Evolutionary conservation across 768 basidiomycete genomes (phyloP).

Genomic region (Trametes coccinea): DNA sequence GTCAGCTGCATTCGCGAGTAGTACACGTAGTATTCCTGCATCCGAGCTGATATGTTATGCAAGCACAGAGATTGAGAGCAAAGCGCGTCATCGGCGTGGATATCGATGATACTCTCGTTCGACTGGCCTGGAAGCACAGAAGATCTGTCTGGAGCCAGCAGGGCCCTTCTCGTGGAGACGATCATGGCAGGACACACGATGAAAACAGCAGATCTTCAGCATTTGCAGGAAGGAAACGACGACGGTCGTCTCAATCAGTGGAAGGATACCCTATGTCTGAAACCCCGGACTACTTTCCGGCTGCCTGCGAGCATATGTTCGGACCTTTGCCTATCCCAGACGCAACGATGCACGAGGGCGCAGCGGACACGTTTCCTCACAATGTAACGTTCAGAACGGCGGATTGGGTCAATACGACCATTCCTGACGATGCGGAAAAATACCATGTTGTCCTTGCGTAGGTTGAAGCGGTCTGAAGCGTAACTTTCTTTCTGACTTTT

Average conservation of each 20-base stretch:
- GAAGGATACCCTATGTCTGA: slow-evolving; percentile 7
- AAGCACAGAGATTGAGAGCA: slow-evolving; percentile 68
- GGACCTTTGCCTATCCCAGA: slow-evolving; percentile 73
- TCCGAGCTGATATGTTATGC: slow-evolving; percentile 9
- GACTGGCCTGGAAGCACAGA: slow-evolving; percentile 72
- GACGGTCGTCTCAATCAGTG: slow-evolving; percentile 12
- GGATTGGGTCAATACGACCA: slow-evolving; percentile 67
- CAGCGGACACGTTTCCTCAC: slow-evolving; percentile 61
- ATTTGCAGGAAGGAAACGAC: slow-evolving; percentile 15
- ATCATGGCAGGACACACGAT: no score
- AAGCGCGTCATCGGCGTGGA: slow-evolving; percentile 79
- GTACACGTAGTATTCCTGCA: neutral
- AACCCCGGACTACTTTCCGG: slow-evolving; percentile 64
- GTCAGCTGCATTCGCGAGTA: neutral
- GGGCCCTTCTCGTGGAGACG: slow-evolving; percentile 35
- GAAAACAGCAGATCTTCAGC: neutral
- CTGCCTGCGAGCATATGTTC: slow-evolving; percentile 72
- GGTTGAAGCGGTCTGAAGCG: slow-evolving; percentile 26
- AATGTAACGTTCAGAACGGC: slow-evolving; percentile 72
- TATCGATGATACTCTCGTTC: slow-evolving; percentile 75
- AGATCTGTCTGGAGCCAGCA: slow-evolving; percentile 73
- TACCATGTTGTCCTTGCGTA: slow-evolving; percentile 85
- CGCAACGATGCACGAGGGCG: slow-evolving; percentile 20
- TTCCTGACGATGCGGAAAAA: slow-evolving; percentile 55
- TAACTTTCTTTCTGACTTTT: neutral